Evolutionary conservation across 129 eudicot genomes (phyloP), one percentile per base, ranked within the genome.

Genomic region (Arctium minus): DNA sequence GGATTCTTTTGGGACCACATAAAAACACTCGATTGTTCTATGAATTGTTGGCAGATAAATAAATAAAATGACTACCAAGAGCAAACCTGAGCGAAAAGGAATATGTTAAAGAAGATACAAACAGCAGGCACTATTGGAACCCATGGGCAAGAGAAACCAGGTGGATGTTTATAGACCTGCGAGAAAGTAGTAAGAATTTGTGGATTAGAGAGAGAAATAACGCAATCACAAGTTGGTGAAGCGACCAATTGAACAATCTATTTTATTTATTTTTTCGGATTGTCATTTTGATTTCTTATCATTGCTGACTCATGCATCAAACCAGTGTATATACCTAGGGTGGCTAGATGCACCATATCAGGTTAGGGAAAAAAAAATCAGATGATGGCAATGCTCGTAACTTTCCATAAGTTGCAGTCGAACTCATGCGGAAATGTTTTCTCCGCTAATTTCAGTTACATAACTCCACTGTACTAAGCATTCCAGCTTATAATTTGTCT

Each of bases 121-220:
- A 90, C 62, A 33, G 97, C 89, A 44, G 99, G 99, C 75, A 96
- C 82, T 81, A 86, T 79, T 70, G 99, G 99, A 87, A 96, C 95
- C 88, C 97, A 91, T 42, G 99, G 99, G 88, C 99, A 96, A 62
- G 98, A 91, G 81, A 96, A 96, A 76, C 98, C 97, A 22, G 92
- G 89, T 77, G 97, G 88, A 77, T 73, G 81, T 37, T 86, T 72
- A 82, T 91, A 96, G 38, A 77, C 91, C 97, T 96, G 89, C 85
- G 74, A 42, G 76, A 73, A 64, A 36, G 38, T 76, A 76, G 56
- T 72, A 82, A 38, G 46, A 73, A 86, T 53, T 68, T 1, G 7
- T 18, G 5, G 36, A 9, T 1, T 80, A 36, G 79, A 84, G 60
- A 42, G 48, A 46, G 8, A 65, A 72, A 7, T 4, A 36, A 33